Evolutionary conservation across 257 asterid species (phyloP).

Genomic region (Perilla frutescens): DNA sequence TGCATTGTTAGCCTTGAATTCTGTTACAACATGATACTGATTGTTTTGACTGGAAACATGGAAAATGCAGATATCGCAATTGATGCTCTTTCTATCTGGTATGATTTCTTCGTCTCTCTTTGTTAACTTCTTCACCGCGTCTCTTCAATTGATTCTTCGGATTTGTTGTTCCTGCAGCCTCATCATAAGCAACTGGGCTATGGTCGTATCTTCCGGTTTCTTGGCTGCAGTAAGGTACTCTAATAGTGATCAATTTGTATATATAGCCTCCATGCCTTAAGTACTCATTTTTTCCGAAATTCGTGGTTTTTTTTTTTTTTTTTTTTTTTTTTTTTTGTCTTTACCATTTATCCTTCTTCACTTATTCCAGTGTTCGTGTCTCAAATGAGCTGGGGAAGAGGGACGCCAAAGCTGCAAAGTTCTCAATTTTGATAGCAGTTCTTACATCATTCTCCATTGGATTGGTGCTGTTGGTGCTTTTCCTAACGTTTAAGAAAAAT

Average conservation of each 20-base stretch:
- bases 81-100: constrained; percentile 78
- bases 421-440: constrained; percentile 48
- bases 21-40: constrained; percentile 64
- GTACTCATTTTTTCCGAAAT: too few species aligned
- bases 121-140: neutral
- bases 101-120: neutral
- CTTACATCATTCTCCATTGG: constrained; percentile 56
- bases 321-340: too few species aligned
- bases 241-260: too few species aligned
- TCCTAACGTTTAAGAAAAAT: constrained; percentile 51
- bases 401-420: constrained; percentile 55
- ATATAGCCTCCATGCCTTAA: neutral
- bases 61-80: constrained; percentile 61
- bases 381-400: constrained; percentile 73
- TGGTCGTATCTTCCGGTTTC: constrained; percentile 73
- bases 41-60: constrained; percentile 66
- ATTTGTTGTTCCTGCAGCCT: constrained; percentile 44
- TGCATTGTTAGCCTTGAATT: constrained; percentile 56
- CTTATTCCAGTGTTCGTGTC: constrained; percentile 57
- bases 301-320: too few species aligned
- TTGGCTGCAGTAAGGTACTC: constrained; percentile 57
- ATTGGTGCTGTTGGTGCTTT: constrained; percentile 45
- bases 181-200: constrained; percentile 66
- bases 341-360: too few species aligned
- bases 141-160: neutral